Evolutionary conservation across 2,329 filamentous ascomycete genomes (phyloP), one percentile per base, ranked within the genome.

Genomic region (Penicillium oxalicum): DNA sequence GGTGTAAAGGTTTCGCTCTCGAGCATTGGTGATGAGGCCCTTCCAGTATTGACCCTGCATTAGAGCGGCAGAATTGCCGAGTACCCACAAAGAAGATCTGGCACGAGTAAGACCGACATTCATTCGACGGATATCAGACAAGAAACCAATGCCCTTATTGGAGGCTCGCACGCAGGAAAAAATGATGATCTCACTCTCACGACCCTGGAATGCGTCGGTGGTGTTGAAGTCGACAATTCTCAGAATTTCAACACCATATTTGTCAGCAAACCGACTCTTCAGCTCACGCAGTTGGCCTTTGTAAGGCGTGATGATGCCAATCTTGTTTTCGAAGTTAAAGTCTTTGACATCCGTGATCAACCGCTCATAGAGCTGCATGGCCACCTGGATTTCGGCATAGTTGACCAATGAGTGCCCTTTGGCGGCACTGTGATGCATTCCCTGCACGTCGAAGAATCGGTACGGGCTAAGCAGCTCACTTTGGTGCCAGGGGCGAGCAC

Each of bases 61-160:
- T 45, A 98, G 77, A 32, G 91, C 89, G 49, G 86, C 79, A 0
- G 93, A 93, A 69, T 97, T 94, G 57, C 93, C 93, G 26, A 98
- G 78, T 49, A 98, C 91, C 88, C 91, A 98, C 8, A 98, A 78
- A 32, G 91, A 96, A 8, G 88, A 95, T 69, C 95, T 96, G 4
- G 93, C 94, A 76, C 93, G 86, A 24, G 93, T 98, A 51, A 98
- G 77, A 73, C 93, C 93, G 62, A 98, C 93, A 69, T 98, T 98
- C 94, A 98, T 97, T 77, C 93, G 91, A 50, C 93, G 84, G 64
- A 98, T 95, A 67, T 98, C 93, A 47, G 88, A 87, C 80, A 98
- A 86, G 81, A 98, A 98, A 77, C 93, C 93, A 63, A 98, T 95
- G 61, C 91, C 90, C 6, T 86, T 87, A n/a, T 88, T 82, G 28